These are phyloP conservation scores for Ceratobasidium papillatum DNA, from an alignment of 1,284 basidiomycete species.

Conservation along the genomic window DNA sequence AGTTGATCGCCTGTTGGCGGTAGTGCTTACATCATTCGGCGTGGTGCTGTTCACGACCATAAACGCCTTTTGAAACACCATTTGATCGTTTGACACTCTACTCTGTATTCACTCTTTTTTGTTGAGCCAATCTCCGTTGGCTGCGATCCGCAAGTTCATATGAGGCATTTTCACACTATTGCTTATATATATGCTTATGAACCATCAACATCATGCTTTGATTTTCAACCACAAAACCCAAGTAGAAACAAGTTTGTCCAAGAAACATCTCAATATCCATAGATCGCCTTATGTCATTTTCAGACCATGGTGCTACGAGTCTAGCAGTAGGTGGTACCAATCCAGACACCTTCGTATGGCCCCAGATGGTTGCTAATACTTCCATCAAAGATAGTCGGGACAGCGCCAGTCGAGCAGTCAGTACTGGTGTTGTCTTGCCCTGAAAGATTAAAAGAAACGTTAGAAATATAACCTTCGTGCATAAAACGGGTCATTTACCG, in stretches of 20 bases:
- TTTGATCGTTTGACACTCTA: too few relatives aligned
- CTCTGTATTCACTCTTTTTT: background rate
- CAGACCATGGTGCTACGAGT: background rate
- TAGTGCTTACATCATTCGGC: background rate
- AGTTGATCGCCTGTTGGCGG: background rate
- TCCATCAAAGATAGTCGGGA: slow-evolving; percentile 40
- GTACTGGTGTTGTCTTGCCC: slow-evolving; percentile 43
- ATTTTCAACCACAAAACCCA: slow-evolving; percentile 15
- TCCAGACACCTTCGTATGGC: slow-evolving; percentile 39
- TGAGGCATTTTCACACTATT: too few relatives aligned
- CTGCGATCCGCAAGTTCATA: background rate
- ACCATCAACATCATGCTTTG: background rate
- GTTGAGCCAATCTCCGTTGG: background rate
- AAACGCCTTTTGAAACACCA: too few relatives aligned
- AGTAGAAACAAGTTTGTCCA: background rate
- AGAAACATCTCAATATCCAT: too few relatives aligned
- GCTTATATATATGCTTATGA: background rate
- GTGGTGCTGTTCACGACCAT: background rate
- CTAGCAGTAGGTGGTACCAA: slow-evolving; percentile 40
- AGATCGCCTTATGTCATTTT: background rate
- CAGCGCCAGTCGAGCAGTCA: slow-evolving; percentile 40
- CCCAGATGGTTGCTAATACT: slow-evolving; percentile 42
- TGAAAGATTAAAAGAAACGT: background rate
- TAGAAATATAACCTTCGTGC: background rate
- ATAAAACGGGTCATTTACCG: slow-evolving; percentile 49